Percentiles rank a stretch among this genome's conserved stretches.
These are phyloP conservation scores for Colletotrichum limetticola DNA, from an alignment of 2,329 filamentous ascomycete species.

Conservation along the genomic window DNA sequence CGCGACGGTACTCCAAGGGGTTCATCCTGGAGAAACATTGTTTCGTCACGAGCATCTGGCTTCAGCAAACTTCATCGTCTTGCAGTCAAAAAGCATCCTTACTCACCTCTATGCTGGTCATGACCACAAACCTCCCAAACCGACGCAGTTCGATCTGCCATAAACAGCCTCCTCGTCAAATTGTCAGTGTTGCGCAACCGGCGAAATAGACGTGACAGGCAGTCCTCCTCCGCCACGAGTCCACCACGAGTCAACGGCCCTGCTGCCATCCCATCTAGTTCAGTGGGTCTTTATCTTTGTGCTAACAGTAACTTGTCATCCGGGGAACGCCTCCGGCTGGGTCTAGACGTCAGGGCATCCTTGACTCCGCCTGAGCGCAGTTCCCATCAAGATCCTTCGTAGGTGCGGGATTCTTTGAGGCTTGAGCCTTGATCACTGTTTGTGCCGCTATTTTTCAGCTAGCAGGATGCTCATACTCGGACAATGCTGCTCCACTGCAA, in stretches of 20 bases:
- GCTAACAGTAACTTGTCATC: neutral
- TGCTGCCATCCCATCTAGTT: neutral
- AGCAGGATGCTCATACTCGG: too few relatives aligned
- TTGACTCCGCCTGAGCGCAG: neutral
- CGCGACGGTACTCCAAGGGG: neutral
- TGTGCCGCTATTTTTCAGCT: neutral
- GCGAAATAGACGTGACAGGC: too few relatives aligned
- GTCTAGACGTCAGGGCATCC: neutral
- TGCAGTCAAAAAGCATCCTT: neutral
- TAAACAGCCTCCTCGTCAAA: neutral
- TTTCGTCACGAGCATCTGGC: too few relatives aligned
- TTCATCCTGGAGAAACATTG: neutral
- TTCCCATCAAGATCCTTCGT: neutral
- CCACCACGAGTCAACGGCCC: conserved; percentile 14
- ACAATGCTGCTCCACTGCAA: too few relatives aligned
- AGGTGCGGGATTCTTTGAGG: neutral
- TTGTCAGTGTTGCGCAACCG: neutral
- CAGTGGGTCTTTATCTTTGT: conserved; percentile 5
- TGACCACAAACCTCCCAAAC: neutral
- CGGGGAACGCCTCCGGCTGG: neutral
- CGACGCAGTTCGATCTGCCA: neutral
- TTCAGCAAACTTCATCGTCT: neutral
- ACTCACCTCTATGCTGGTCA: neutral
- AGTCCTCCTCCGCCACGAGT: neutral
- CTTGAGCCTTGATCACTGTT: neutral